These are phyloP conservation scores for Sphaceloma murrayae DNA, from an alignment of 2,329 filamentous ascomycete genomes.

Conservation along the genomic window DNA sequence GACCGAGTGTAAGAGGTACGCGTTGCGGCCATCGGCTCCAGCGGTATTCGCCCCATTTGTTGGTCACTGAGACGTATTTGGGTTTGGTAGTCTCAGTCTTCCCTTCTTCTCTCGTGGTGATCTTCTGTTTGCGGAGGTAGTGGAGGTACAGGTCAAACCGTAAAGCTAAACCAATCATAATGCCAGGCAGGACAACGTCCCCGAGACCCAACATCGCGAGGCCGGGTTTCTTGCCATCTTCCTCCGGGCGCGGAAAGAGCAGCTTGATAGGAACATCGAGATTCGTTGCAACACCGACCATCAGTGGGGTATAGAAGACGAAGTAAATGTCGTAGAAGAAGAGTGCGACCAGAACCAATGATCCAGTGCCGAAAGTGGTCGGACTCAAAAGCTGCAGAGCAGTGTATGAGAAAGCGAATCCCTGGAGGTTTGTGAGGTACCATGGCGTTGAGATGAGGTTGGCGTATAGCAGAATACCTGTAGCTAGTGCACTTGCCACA, in stretches of 20 bases:
- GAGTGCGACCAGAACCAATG: conserved; percentile 63
- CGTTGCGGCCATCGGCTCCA: conserved; percentile 48
- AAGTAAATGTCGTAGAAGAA: conserved; percentile 96
- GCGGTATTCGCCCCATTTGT: conserved; percentile 73
- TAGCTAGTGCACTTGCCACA: conserved; percentile 46
- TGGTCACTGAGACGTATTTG: conserved; percentile 44
- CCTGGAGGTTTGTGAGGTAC: conserved; percentile 76
- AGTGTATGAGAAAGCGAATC: conserved; percentile 76
- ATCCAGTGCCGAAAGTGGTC: conserved; percentile 75
- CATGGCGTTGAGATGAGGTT: conserved; percentile 51
- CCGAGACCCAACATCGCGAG: conserved; percentile 77
- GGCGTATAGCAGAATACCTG: conserved; percentile 55
- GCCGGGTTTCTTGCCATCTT: conserved; percentile 35
- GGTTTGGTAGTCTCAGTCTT: conserved; percentile 28
- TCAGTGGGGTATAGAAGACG: conserved; percentile 80
- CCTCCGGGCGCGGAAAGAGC: conserved; percentile 60
- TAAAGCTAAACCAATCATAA: conserved; percentile 77
- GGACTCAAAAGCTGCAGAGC: conserved; percentile 77
- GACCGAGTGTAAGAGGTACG: conserved; percentile 2
- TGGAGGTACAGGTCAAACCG: conserved; percentile 84
- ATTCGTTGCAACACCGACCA: conserved; percentile 78
- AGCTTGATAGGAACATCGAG: conserved; percentile 91
- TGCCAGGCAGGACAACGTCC: conserved; percentile 88
- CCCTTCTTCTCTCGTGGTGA: conserved; percentile 25
- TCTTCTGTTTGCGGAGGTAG: conserved; percentile 59